Conservation (phyloP, 345 rosid genomes). For the Citrus glauca region DNA sequence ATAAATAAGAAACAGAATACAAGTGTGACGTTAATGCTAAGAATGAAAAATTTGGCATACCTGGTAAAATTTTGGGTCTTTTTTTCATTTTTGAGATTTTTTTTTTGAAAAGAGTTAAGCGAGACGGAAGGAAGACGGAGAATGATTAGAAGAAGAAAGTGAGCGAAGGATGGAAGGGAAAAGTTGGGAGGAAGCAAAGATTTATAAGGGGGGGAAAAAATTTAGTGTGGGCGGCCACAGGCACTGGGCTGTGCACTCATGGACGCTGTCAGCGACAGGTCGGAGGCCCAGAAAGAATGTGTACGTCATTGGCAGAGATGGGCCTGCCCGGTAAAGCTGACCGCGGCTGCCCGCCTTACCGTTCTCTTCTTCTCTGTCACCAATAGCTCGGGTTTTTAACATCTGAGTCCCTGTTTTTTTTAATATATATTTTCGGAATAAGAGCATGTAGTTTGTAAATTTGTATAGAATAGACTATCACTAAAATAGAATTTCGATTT, state of each 20-base stretch:
- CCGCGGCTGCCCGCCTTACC: constrained; percentile 24
- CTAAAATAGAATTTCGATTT: no score
- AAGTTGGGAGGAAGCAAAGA: background rate
- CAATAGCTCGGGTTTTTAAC: no score
- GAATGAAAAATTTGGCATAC: constrained; percentile 20
- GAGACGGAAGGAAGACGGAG: constrained; percentile 4
- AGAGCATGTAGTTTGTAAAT: no score
- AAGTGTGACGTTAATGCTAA: background rate
- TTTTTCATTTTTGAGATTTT: constrained; percentile 22
- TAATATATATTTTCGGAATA: no score
- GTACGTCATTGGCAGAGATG: constrained; percentile 10
- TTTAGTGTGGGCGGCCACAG: background rate
- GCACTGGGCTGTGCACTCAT: constrained; percentile 34
- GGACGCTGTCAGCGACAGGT: constrained; percentile 39
- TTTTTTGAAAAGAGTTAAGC: constrained; percentile 1
- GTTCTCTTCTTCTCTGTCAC: background rate
- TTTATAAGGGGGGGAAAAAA: constrained; percentile 21
- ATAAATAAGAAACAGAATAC: background rate
- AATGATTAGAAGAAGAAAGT: background rate
- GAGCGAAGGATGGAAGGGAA: background rate
- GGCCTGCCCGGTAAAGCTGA: background rate
- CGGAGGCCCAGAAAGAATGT: constrained; percentile 40
- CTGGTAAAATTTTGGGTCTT: constrained; percentile 35
- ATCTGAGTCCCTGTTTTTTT: no score
- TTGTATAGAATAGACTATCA: no score